Evolutionary conservation across 495 filamentous ascomycete genomes (phyloP), one percentile per base, ranked within the genome.

Genomic region (Daldinia loculata): DNA sequence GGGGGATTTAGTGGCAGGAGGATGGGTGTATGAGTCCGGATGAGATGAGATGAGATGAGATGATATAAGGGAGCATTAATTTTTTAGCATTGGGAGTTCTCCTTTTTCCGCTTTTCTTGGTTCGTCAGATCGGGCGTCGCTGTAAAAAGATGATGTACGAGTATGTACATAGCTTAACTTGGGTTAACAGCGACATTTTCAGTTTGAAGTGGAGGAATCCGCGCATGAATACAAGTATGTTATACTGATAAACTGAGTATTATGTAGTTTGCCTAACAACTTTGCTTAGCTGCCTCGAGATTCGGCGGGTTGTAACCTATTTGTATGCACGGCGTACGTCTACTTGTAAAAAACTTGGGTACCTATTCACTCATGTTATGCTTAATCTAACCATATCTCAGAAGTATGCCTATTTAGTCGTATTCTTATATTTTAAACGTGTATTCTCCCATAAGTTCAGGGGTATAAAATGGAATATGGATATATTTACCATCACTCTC

Each of bases 121-220:
- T 48, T 48, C 3, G 43, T 48, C 43, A 24, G 19, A 24, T 59
- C 34, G 24, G 63, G 63, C 55, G 63, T 60, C 27, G 36, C 22
- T 65, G 19, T 58, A 38, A 65, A 24, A 65, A 58, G 55, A 58
- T 65, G 26, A 34, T 65, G 8, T 38, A 45, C 8, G 41, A n/a
- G n/a, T 19, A 12, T 29, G 30, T 57, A 29, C 7, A 24, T 53
- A 30, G 50, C 50, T 53, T 53, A 17, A 30, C 50, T 58, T 22
- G 39, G 26, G 27, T 29, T 6, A 36, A 29, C 6, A 26, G 22
- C n/a, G 22, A 26, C 7, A 32, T 32, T 48, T 48, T 17, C 12
- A 36, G 32, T 51, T 58, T 15, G 14, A 11, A 38, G 8, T 0
- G 14, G 53, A 51, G 34, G 53, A 6, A 26, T 65, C 4, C 22